Percentiles rank a stretch among this genome's conserved stretches.
Evolutionary conservation across 257 asterid genomes (phyloP).

Genomic region (Penstemon eatonii): DNA sequence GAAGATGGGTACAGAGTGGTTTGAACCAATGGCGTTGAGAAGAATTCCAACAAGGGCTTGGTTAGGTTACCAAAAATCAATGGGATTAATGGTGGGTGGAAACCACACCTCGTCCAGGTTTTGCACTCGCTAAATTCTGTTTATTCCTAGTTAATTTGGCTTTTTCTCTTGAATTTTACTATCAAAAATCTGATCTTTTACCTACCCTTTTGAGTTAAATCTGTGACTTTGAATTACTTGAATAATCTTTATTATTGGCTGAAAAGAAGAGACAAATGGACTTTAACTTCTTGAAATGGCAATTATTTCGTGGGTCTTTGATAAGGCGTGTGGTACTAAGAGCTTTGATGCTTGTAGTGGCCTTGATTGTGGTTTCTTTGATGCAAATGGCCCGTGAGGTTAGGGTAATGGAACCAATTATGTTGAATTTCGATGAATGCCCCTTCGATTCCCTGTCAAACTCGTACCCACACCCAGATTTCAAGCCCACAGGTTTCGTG

Average conservation of each 20-base stretch:
- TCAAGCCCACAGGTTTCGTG: constrained; percentile 35
- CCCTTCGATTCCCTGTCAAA: constrained; percentile 26
- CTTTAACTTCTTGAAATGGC: constrained; percentile 52
- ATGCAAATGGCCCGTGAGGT: constrained; percentile 52
- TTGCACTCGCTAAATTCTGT: constrained; percentile 71
- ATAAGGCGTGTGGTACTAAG: constrained; percentile 59
- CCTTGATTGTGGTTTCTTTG: constrained; percentile 48
- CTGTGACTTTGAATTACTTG: constrained; percentile 29
- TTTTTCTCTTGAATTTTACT: constrained; percentile 25
- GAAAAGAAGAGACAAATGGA: constrained; percentile 38
- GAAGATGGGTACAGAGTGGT: constrained; percentile 40
- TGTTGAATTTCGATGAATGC: constrained; percentile 46
- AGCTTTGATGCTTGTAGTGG: constrained; percentile 54
- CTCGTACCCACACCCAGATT: constrained; percentile 31
- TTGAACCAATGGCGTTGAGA: constrained; percentile 38
- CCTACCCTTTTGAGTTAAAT: constrained; percentile 35
- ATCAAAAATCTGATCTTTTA: constrained; percentile 20
- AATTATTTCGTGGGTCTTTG: constrained; percentile 45
- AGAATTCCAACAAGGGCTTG: constrained; percentile 57
- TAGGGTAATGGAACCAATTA: constrained; percentile 37
- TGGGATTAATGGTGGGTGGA: constrained; percentile 90
- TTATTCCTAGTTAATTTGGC: constrained; percentile 21
- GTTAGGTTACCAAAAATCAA: constrained; percentile 66
- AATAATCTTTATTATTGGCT: constrained; percentile 23
- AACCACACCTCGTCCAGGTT: constrained; percentile 98